Base-by-base conservation (phyloP, 345 rosid genomes). In the Corchorus capsularis region DNA sequence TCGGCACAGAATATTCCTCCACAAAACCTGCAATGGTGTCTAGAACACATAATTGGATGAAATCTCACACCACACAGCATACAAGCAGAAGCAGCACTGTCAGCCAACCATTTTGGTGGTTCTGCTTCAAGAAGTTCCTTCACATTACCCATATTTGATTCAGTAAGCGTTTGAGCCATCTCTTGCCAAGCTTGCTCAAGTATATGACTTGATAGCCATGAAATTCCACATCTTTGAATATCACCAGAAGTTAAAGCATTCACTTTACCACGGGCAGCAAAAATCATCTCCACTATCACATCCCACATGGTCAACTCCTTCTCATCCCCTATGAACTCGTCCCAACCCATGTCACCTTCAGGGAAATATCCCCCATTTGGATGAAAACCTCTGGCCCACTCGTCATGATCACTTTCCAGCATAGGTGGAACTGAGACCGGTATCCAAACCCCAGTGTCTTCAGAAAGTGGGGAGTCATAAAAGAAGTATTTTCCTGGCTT, bases 131-230 rank as follows among this genome's bases (percentile, higher is more conserved):
- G 87, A 85, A 95, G 85, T 69, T 93, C 92, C 80, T 80, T 88
- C 0, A 82, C 78, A 19, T 83, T 90, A 69, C 92, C 91, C 60
- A 89, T 88, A 81, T 87, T 93, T 15, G 88, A 89, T 64, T 93
- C 98, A 0, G 92, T 86, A 17, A 93, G 96, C 53, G 97, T 92
- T 62, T 86, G 96, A 77, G 98, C 93, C 94, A 95, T 93, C 79
- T 95, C 98, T 82, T 90, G 86, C 99, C 99, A 95, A 79, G 99
- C 96, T 86, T 88, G 93, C 85, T 95, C 99, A 15, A 93, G 87
- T 52, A 95, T 46, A 87, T 87, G 84, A 20, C 85, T 80, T 0
- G 99, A 87, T 59, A 92, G 49, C 91, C 94, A 88, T 0, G 94
- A 82, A 69, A 95, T 75, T 13, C 84, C 87, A 62, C 77, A 76